Conservation (phyloP, 2,329 filamentous ascomycete genomes). For the Botrytis medusae region DNA sequence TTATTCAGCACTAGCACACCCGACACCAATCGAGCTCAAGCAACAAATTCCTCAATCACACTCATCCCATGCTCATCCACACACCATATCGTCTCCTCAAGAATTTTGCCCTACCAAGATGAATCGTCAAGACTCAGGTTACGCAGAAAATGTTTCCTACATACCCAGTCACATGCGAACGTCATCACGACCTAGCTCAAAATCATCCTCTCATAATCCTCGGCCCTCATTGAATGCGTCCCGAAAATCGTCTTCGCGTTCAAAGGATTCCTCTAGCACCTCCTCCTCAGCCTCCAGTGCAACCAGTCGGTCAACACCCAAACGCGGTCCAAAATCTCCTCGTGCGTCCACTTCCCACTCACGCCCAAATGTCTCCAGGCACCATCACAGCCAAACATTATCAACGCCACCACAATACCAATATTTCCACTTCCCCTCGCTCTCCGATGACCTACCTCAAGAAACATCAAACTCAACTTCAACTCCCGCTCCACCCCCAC, state of each 20-base stretch:
- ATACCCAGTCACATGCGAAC: constrained; percentile 25
- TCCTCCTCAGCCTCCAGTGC: constrained; percentile 20
- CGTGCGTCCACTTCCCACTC: constrained; percentile 16
- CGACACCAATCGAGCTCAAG: constrained; percentile 24
- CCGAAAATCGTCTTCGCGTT: constrained; percentile 29
- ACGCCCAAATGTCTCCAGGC: constrained; percentile 7
- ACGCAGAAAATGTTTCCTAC: constrained; percentile 25
- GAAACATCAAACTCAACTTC: constrained; percentile 39
- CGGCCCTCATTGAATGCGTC: constrained; percentile 25
- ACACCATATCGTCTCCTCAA: constrained; percentile 18
- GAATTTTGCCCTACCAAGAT: constrained; percentile 30
- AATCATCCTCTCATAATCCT: constrained; percentile 22
- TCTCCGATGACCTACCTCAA: constrained; percentile 23
- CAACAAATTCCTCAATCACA: constrained; percentile 27
- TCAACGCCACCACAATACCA: constrained; percentile 27
- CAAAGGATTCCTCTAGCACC: constrained; percentile 21
- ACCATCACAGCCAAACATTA: constrained; percentile 23
- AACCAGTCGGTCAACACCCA: constrained; percentile 22
- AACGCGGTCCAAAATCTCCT: constrained; percentile 25
- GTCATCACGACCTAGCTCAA: constrained; percentile 21
- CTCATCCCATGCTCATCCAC: constrained; percentile 14
- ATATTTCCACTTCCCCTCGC: constrained; percentile 39
- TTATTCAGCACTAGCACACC: constrained; percentile 34
- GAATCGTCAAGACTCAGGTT: constrained; percentile 38
- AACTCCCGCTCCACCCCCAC: constrained; percentile 45